Base-by-base conservation (phyloP, 306 rosid species). In the Acacia confusa region DNA sequence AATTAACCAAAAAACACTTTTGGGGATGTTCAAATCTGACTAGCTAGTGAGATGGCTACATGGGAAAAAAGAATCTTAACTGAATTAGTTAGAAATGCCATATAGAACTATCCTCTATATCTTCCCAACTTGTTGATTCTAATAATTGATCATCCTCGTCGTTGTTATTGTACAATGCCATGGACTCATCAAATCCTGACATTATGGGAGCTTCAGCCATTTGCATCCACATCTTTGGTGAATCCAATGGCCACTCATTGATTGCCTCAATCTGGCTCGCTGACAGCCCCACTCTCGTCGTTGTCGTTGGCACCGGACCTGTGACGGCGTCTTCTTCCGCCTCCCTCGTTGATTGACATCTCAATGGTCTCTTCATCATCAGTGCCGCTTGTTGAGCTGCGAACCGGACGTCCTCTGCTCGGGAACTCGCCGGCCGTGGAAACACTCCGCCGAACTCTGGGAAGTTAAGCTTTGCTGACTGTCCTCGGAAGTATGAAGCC, bases 171-270 rank as follows among this genome's bases (percentile, higher is more conserved):
- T 64, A 20, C 19, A 72, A 44, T 70, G 14, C 55, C 87, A 70
- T 52, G 13, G 85, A 72, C 30, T 25, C 77, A 75, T 82, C 72
- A 76, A 69, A 63, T 9, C 82, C 87, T 15, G 71, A 19, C 10
- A 53, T 20, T 1, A 17, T 8, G 24, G 20, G 10, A 53, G 25
- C 61, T 20, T 20, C 61, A 53, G 61, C 61, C 90, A 91, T 87
- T 79, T 92, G 97, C 97, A 90, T 92, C 97, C 97, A 94, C 95
- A 88, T 92, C 40, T 82, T 91, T 0, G 99, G 99, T 4, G 99
- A 95, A 45, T 95, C 93, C 87, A 95, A 78, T 19, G 97, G 99
- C 9, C 88, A 92, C 74, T 95, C 99, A 67, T 91, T 93, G 3
- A 95, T 95, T 2, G 99, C 97, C 76, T 95, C 93, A 78, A 95